Base-by-base conservation (phyloP, 208 protist species). In the Vickermania spadyakhi region DNA sequence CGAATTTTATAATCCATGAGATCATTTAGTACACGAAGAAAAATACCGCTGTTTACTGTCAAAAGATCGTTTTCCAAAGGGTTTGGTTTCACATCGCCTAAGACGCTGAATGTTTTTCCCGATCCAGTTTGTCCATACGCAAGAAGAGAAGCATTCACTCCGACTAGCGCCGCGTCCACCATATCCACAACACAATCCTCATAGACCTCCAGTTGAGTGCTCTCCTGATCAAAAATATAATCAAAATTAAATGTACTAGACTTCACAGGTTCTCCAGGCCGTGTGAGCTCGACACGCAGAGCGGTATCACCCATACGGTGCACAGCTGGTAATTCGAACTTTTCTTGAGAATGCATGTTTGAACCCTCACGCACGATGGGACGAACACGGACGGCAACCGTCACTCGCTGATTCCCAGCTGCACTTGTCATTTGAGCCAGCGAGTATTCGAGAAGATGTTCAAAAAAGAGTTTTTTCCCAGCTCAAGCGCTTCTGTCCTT, bases 51-150 rank as follows among this genome's bases (percentile, higher is more conserved):
- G 28, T 96, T 69, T 23, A 60, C 64, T 3, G 84, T 89, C 22
- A 94, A 70, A 28, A 91, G 62, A 14, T 88, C 84, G 58, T 90
- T 80, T 52, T 79, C 75, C 27, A 86, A 63, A 2, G 79, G 67
- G 60, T 82, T 83, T 31, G 75, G 72, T 52, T 79, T 75, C 58
- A 88, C 75, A 28, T 77, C 77, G 30, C 88, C 86, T 2, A 96
- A 73, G 14, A 94, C 74, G 1, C 79, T 87, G 70, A 87, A 93
- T 31, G 90, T 94, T 71, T 96, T 96, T 31, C 96, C 96, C 22
- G 77, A 85, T 14, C 94, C 89, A 0, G 91, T 97, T 72, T 97
- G 91, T 2, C 93, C 92, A 69, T 96, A 97, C 7, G 88, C 84
- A 21, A 95, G 70, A 1, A 96, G 64, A 0, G 77, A 85, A 14